Evolutionary conservation across 2,329 filamentous ascomycete genomes (phyloP).

Genomic region (Arthrocladium fulminans): DNA sequence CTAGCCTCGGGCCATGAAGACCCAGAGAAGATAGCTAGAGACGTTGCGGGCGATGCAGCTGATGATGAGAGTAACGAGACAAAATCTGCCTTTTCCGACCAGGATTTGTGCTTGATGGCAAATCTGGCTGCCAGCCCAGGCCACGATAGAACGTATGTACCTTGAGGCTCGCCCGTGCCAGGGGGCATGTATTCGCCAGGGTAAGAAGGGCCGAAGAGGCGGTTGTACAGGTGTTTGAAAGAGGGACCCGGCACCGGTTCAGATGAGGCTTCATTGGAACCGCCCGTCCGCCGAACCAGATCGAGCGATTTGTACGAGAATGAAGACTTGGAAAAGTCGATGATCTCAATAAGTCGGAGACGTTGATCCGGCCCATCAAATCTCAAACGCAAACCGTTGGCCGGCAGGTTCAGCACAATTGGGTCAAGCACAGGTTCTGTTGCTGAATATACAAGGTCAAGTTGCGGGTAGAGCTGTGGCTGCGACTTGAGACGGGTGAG

Average conservation of each 20-base stretch:
- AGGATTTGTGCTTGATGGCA: constrained; percentile 62
- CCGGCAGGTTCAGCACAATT: constrained; percentile 64
- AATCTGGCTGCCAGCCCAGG: constrained; percentile 93
- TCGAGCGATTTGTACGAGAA: constrained; percentile 76
- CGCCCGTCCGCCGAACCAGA: constrained; percentile 52
- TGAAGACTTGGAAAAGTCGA: constrained; percentile 78
- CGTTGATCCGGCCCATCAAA: constrained; percentile 93
- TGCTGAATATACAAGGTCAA: constrained; percentile 76
- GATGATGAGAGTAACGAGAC: constrained; percentile 76
- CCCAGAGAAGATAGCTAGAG: constrained; percentile 86
- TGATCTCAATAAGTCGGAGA: constrained; percentile 78
- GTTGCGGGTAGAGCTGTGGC: constrained; percentile 68
- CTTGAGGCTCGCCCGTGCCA: constrained; percentile 44
- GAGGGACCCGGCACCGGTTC: constrained; percentile 53
- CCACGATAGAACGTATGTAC: constrained; percentile 86
- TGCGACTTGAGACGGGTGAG: constrained; percentile 81
- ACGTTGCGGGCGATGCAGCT: constrained; percentile 64
- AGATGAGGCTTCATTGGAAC: constrained; percentile 34
- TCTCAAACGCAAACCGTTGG: constrained; percentile 78
- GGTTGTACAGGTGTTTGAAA: constrained; percentile 85
- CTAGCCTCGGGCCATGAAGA: constrained; percentile 83
- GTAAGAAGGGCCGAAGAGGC: constrained; percentile 87
- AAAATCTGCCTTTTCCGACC: constrained; percentile 67
- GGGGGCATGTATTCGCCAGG: constrained; percentile 82
- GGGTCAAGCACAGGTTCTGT: constrained; percentile 64